Evolutionary conservation across 805 yeast species (phyloP), one percentile per base, ranked within the genome.

Genomic region (Kodamaea nitidulidarum): DNA sequence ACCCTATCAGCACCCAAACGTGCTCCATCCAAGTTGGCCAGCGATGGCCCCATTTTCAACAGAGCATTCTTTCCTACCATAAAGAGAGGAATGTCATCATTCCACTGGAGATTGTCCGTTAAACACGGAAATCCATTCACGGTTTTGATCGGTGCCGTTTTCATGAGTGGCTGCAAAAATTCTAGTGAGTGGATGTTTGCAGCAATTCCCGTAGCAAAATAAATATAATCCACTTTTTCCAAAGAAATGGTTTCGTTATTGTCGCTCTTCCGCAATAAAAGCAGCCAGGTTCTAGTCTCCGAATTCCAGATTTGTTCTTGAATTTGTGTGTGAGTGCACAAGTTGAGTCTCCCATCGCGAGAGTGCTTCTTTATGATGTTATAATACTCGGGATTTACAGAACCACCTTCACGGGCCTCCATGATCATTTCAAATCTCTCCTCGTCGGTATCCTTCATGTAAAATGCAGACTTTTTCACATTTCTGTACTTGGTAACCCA

Each of bases 401-500:
- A 66, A 0, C 76, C 75, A 7, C 75, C 75, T 43, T 67, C 64
- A 39, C 75, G 50, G 0, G 75, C 73, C 10, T 60, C 62, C 14
- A 55, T 50, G 32, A 70, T 65, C 65, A 67, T 66, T 11, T 69
- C 53, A 12, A 46, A 50, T 20, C 73, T 47, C 39, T 70, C 75
- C 31, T 64, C 60, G 38, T 70, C 74, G 1, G 70, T 59, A 32
- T 69, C 73, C 38, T 54, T 52, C 46, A 67, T 62, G 55, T 70
- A 70, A 34, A 65, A 66, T 1, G 70, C 62, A 2, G 72, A 62
- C 42, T 68, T 70, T 50, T 67, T 63, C 17, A 63, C 67, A 41
- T 69, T 71, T 42, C 65, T 64, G 49, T 68, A 70, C 44, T 70
- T 71, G n/a, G 75, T 67, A 12, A 70, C 75, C 75, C 75, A 71